These are phyloP conservation scores for Ceratocystis albifundus DNA, from an alignment of 2,329 filamentous ascomycete genomes.

Conservation along the genomic window DNA sequence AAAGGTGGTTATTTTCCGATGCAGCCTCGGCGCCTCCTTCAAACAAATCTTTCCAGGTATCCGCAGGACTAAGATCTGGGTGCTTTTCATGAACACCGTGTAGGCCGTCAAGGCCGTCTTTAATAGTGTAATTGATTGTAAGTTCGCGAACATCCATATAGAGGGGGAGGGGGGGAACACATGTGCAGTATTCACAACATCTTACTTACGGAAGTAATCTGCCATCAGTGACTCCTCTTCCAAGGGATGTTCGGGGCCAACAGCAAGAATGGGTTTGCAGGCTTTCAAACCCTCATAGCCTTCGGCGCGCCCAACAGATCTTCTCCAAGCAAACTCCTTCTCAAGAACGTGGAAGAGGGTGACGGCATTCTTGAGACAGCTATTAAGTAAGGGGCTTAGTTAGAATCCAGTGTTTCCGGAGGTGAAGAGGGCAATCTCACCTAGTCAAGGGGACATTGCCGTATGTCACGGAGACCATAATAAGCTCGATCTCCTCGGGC, in stretches of 20 bases:
- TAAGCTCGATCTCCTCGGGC: conserved; percentile 72
- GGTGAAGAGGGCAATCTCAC: conserved; percentile 32
- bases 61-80: conserved; percentile 60
- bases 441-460: conserved; percentile 83
- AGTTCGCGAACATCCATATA: background rate
- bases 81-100: conserved; percentile 65
- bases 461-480: conserved; percentile 80
- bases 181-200: background rate
- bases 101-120: conserved; percentile 65
- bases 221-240: conserved; percentile 70
- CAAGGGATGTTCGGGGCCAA: conserved; percentile 75
- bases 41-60: conserved; percentile 64
- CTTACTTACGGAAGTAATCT: conserved; percentile 69
- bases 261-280: conserved; percentile 70
- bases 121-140: background rate
- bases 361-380: conserved; percentile 78
- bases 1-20: conserved; percentile 46
- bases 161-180: background rate
- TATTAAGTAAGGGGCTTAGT: conserved; percentile 13
- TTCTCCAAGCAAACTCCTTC: conserved; percentile 76
- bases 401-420: background rate
- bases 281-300: conserved; percentile 63
- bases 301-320: conserved; percentile 50
- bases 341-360: conserved; percentile 86
- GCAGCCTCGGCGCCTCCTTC: conserved; percentile 28